Conservation (phyloP, 371 early-diverging fungal species). For the Rhizomucor pusillus region DNA sequence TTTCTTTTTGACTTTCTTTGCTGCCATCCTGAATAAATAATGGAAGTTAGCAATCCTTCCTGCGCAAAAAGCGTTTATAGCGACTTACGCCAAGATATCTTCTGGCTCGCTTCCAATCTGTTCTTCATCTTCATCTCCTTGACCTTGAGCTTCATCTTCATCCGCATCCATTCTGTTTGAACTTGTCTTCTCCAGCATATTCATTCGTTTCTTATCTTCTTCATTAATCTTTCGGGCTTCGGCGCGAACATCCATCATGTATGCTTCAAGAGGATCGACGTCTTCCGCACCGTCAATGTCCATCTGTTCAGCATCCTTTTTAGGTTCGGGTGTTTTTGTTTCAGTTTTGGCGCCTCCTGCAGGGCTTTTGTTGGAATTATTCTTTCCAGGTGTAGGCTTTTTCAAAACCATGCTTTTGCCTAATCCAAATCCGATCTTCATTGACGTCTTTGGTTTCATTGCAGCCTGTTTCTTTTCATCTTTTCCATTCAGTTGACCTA, state of each 20-base stretch:
- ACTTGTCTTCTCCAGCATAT: conserved; percentile 20
- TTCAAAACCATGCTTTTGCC: too few species aligned
- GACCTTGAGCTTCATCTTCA: conserved; percentile 37
- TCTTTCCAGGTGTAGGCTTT: conserved; percentile 17
- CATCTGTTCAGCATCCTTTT: conserved; percentile 12
- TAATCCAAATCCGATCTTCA: not conserved
- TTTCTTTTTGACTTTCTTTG: conserved; percentile 85
- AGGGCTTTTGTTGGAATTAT: conserved; percentile 15
- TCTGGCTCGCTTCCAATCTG: conserved; percentile 61
- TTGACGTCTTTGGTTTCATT: not conserved
- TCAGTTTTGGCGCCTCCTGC: not conserved
- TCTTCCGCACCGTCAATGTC: conserved; percentile 22
- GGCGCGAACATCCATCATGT: conserved; percentile 79
- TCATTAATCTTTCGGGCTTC: conserved; percentile 72
- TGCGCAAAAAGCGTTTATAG: too few species aligned
- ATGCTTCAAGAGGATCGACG: conserved; percentile 80
- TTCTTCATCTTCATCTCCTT: conserved; percentile 53
- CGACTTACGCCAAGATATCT: conserved; percentile 75
- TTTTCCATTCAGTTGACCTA: conserved; percentile 8
- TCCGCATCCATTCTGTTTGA: conserved; percentile 44
- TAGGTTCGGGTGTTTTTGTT: conserved; percentile 6
- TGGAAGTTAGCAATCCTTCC: not conserved
- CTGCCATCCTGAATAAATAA: conserved; percentile 56
- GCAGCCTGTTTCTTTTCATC: conserved; percentile 1
- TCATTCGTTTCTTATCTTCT: conserved; percentile 52